Evolutionary conservation across 306 rosid species (phyloP).

Genomic region (Malus orientalis): DNA sequence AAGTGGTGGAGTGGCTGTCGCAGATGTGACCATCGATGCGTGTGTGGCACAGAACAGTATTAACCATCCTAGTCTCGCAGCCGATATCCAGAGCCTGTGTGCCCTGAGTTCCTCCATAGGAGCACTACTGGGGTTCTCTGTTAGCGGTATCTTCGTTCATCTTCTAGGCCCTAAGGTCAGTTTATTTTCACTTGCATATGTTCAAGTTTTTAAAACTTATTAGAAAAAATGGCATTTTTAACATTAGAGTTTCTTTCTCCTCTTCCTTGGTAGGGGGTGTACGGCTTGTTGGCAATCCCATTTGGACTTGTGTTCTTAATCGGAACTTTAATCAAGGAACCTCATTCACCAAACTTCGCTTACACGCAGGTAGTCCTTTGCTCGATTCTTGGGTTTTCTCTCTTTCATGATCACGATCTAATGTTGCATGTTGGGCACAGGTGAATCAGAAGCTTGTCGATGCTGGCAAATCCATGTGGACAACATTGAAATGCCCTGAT

Average conservation of each 20-base stretch:
- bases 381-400: not conserved
- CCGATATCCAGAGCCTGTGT: conserved; percentile 94
- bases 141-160: conserved; percentile 84
- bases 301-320: conserved; percentile 57
- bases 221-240: not conserved
- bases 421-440: conserved; percentile 35
- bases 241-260: conserved; percentile 8
- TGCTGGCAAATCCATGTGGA: conserved; percentile 81
- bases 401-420: conserved; percentile 6
- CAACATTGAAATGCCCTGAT: conserved; percentile 59
- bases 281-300: conserved; percentile 79
- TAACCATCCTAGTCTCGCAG: conserved; percentile 61
- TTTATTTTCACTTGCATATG: conserved; percentile 8
- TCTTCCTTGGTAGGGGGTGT: conserved; percentile 57
- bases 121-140: conserved; percentile 68
- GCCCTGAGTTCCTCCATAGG: conserved; percentile 84
- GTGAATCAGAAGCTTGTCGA: conserved; percentile 59
- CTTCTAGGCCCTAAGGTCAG: conserved; percentile 83
- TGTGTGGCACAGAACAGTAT: conserved; percentile 94
- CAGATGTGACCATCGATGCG: conserved; percentile 96
- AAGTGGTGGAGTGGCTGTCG: conserved; percentile 81
- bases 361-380: conserved; percentile 56
- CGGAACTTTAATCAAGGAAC: conserved; percentile 72
- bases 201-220: not conserved
- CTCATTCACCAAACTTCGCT: conserved; percentile 40